Evolutionary conservation across 352 stramenopile genomes (phyloP).

Genomic region (Phytophthora cajani): DNA sequence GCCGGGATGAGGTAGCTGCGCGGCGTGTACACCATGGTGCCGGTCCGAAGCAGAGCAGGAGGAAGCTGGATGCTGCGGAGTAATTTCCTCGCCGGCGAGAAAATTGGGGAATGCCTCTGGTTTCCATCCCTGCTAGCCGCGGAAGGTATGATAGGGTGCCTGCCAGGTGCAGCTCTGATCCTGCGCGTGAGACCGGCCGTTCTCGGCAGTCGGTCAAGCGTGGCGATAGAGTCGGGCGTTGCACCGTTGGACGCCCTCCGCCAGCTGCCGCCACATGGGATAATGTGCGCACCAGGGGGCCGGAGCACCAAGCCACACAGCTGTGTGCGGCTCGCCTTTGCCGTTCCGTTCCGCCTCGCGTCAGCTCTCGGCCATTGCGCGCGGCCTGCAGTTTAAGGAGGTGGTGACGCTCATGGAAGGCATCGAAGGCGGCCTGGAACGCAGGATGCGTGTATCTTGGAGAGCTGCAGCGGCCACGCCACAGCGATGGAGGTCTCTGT

Average conservation of each 20-base stretch:
- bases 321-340: constrained; percentile 32
- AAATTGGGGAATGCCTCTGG: constrained; percentile 38
- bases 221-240: constrained; percentile 1
- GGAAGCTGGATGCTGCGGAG: not conserved
- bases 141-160: not conserved
- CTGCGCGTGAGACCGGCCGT: constrained; percentile 27
- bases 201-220: constrained; percentile 28
- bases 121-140: constrained; percentile 6
- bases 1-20: constrained; percentile 29
- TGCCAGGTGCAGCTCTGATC: constrained; percentile 14
- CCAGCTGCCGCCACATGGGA: constrained; percentile 28
- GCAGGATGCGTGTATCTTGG: not conserved
- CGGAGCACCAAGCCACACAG: constrained; percentile 13
- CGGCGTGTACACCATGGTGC: constrained; percentile 33
- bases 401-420: not conserved
- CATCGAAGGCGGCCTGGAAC: not conserved
- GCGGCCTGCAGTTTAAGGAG: not conserved
- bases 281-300: constrained; percentile 10
- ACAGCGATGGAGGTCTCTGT: not conserved
- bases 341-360: constrained; percentile 20
- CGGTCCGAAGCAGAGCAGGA: not conserved
- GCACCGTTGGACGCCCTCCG: constrained; percentile 18
- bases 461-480: not conserved
- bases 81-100: constrained; percentile 40
- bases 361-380: not conserved